These are phyloP conservation scores for Sorghum bicolor DNA, from an alignment of 176 grass and related monocot genomes.

Conservation along the genomic window Sorghum_bicolor_NCBIv3 NC_012877.2:96501-97000, in stretches of 20 bases:
- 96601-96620: conserved; percentile 6
- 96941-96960: conserved; percentile 89
- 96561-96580: neutral
- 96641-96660: neutral
- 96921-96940: conserved; percentile 99
- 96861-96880: conserved; percentile 19
- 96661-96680: conserved; percentile 11
- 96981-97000: conserved; percentile 94
- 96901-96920: conserved; percentile 84
- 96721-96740: neutral
- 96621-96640: neutral
- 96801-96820: neutral
- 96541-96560: neutral
- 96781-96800: neutral
- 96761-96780: conserved; percentile 4
- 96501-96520: conserved; percentile 1
- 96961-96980: conserved; percentile 98
- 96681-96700: conserved; percentile 21
- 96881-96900: conserved; percentile 64
- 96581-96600: neutral
- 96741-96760: neutral
- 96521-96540: neutral
- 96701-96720: conserved; percentile 1
- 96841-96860: conserved; percentile 23
- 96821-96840: neutral